These are phyloP conservation scores for Starmerella cellae DNA, from an alignment of 805 yeast species.

Conservation along the genomic window DNA sequence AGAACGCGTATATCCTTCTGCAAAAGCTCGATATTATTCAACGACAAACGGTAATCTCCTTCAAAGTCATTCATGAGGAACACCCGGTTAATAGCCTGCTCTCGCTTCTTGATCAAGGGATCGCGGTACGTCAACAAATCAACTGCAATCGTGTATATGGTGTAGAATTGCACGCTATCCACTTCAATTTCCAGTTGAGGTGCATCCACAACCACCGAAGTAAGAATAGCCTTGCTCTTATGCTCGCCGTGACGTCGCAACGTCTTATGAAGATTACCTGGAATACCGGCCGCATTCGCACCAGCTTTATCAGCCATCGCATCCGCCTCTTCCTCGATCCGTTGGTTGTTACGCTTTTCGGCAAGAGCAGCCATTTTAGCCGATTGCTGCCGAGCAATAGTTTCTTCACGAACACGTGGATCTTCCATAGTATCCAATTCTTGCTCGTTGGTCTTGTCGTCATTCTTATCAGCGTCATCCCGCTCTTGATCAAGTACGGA, in stretches of 20 bases:
- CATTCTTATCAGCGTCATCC: conserved; percentile 6
- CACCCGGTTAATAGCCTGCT: conserved; percentile 51
- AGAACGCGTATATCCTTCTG: conserved; percentile 38
- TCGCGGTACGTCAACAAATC: conserved; percentile 61
- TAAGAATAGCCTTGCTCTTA: conserved; percentile 5
- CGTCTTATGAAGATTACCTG: neutral
- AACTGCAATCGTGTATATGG: conserved; percentile 48
- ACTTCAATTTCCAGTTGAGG: conserved; percentile 56
- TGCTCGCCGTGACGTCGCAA: conserved; percentile 7
- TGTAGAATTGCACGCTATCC: conserved; percentile 60
- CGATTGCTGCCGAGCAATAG: neutral
- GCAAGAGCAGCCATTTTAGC: neutral
- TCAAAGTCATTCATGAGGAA: conserved; percentile 53
- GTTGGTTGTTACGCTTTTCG: neutral
- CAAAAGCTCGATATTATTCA: conserved; percentile 35
- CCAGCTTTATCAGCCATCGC: neutral
- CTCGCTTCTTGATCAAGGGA: conserved; percentile 46
- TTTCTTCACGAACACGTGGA: neutral
- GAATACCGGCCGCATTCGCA: neutral
- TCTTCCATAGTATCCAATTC: conserved; percentile 1
- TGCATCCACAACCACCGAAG: conserved; percentile 37
- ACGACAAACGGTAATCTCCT: conserved; percentile 41
- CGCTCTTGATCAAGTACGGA: conserved; percentile 10
- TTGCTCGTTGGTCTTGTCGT: neutral
- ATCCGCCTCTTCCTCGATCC: neutral